Base-by-base conservation (phyloP, 2,329 filamentous ascomycete species). In the Aureobasidium leucospermi region DNA sequence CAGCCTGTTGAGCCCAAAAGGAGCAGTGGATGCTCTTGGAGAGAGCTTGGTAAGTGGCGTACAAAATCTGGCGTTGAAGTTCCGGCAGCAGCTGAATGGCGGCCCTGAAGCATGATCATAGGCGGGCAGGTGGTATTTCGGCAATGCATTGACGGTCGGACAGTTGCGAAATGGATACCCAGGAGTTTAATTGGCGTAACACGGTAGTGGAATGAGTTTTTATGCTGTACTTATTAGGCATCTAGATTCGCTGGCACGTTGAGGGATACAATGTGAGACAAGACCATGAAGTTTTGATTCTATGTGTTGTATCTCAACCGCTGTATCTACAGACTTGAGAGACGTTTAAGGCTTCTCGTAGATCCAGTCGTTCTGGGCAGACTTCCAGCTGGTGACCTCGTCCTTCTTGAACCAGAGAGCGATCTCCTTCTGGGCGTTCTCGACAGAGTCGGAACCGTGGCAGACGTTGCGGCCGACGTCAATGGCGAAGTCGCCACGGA, bases 371-470 rank as follows among this genome's bases (percentile, higher is more conserved):
- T 88, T 84, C 80, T 89, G 84, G 75, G 89, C 82, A 68, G 82
- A 81, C 85, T 94, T 93, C 85, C 89, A 97, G 79, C 75, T 82
- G 79, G 90, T 79, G 73, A 96, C 75, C 79, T 97, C 94, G 69
- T 85, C 86, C 69, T 89, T 81, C 79, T 88, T 86, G 89, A 99
- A 99, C 94, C 94, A 99, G 75, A 97, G 87, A 73, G 87, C 88
- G 76, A 99, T 99, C 85, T 99, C 94, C 89, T 97, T 96, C 88
- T 97, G 85, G 80, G 94, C 94, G 82, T 85, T 96, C 86, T 99
- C 94, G 79, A 99, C 93, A 76, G 84, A 86, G 85, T 99, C 94
- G 79, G 91, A 96, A 76, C 94, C 94, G 87, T 99, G 94, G 89
- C 93, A 97, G 81, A 97, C 91, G 84, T 99, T 99, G 78, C 93